Evolutionary conservation across 164 flowering plant species (phyloP).

Genomic region (Vitis rotundifolia): DNA sequence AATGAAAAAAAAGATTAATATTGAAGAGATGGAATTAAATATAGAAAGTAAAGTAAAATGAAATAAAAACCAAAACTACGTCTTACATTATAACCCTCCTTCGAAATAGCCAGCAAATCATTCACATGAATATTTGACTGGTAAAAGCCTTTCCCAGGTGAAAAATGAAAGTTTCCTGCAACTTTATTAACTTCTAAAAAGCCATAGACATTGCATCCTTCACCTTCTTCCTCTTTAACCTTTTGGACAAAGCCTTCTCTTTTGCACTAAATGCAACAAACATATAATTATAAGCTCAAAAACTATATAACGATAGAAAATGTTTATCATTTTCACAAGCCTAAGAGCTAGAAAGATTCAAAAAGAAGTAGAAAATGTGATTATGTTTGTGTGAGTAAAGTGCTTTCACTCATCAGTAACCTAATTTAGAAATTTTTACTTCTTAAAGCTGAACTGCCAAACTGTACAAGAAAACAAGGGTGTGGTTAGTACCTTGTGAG

Average conservation of each 20-base stretch:
- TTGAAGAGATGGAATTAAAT: not conserved
- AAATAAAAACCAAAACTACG: not conserved
- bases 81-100: conserved; percentile 56
- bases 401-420: too few species aligned
- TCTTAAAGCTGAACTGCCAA: too few species aligned
- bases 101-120: conserved; percentile 51
- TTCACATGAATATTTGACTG: conserved; percentile 44
- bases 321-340: too few species aligned
- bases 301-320: too few species aligned
- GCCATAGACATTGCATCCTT: conserved; percentile 80
- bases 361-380: too few species aligned
- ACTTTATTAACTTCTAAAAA: conserved; percentile 73
- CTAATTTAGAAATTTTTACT: too few species aligned
- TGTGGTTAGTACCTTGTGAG: too few species aligned
- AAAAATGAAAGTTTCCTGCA: conserved; percentile 78
- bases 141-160: conserved; percentile 70
- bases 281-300: not conserved
- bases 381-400: too few species aligned
- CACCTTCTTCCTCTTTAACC: conserved; percentile 74
- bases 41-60: not conserved
- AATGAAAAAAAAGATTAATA: not conserved
- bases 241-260: conserved; percentile 72
- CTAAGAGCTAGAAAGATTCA: too few species aligned
- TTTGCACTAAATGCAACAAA: conserved; percentile 51
- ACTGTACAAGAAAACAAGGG: too few species aligned